Percentiles rank a stretch among this genome's conserved stretches.
Evolutionary conservation across 352 stramenopile genomes (phyloP).

Genomic region (Blastocystis sp.): DNA sequence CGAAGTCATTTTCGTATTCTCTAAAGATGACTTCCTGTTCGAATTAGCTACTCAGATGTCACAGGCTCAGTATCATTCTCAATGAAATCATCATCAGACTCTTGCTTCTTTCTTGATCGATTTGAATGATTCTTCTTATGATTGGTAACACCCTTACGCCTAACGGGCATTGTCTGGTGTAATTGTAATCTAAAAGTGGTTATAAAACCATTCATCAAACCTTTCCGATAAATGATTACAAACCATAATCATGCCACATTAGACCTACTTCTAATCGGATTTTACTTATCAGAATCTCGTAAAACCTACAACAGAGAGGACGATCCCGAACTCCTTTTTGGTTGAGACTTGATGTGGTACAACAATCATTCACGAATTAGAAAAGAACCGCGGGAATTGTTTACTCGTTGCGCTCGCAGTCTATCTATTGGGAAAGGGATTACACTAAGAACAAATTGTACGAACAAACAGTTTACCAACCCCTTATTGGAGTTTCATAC

Average conservation of each 20-base stretch:
- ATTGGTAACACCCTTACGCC: no score
- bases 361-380: not conserved
- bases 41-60: not conserved
- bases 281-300: not conserved
- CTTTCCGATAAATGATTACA: not conserved
- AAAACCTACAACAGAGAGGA: not conserved
- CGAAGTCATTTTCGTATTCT: not conserved
- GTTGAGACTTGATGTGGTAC: not conserved
- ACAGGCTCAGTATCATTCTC: not conserved
- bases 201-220: no score
- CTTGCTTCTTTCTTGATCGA: not conserved
- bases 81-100: not conserved
- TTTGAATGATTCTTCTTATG: not conserved
- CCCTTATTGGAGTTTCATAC: not conserved
- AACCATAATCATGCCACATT: not conserved
- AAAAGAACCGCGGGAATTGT: not conserved
- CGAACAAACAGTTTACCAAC: not conserved
- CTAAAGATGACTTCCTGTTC: not conserved
- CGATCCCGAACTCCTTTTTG: not conserved
- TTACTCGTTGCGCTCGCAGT: not conserved
- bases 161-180: no score
- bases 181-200: no score
- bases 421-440: not conserved
- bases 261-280: not conserved
- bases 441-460: no score